Percentiles rank a stretch among this genome's conserved stretches.
Conservation (phyloP, 106 monocot species). For the Alisma plantagoaquatica region DNA sequence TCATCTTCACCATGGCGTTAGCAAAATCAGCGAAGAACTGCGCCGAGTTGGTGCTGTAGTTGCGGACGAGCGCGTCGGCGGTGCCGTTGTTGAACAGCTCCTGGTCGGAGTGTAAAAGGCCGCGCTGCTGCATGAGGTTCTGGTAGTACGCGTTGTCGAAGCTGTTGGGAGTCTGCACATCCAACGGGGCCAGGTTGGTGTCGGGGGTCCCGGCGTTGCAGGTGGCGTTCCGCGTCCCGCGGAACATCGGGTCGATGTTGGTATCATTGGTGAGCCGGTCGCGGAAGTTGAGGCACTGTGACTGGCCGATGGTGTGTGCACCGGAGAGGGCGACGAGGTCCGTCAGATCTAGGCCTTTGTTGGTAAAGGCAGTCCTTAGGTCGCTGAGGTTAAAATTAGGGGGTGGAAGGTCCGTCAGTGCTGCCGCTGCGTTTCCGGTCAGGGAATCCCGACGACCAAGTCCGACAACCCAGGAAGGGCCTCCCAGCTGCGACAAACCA, state of each 20-base stretch:
- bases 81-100: conserved; percentile 15
- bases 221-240: neutral
- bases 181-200: conserved; percentile 14
- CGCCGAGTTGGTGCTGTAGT: neutral
- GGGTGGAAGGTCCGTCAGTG: conserved; percentile 10
- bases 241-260: conserved; percentile 18
- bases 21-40: conserved; percentile 11
- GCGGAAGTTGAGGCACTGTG: conserved; percentile 16
- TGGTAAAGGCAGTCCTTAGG: conserved; percentile 10
- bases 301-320: conserved; percentile 22
- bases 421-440: conserved; percentile 1
- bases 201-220: conserved; percentile 2
- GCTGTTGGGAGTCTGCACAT: conserved; percentile 2
- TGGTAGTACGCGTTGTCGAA: conserved; percentile 17
- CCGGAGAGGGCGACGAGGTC: conserved; percentile 22
- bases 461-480: neutral
- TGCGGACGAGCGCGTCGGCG: conserved; percentile 10
- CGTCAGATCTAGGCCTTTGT: conserved; percentile 5
- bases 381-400: conserved; percentile 1
- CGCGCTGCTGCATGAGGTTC: conserved; percentile 8
- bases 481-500: conserved; percentile 9
- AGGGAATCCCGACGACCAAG: conserved; percentile 1
- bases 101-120: conserved; percentile 19
- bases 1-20: conserved; percentile 16
- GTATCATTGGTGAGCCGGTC: conserved; percentile 12